A percentile compares a stretch with the other conserved stretches of the same genome.
Conservation (phyloP, 202 grass and related monocot species). For the Setaria italica region DNA sequence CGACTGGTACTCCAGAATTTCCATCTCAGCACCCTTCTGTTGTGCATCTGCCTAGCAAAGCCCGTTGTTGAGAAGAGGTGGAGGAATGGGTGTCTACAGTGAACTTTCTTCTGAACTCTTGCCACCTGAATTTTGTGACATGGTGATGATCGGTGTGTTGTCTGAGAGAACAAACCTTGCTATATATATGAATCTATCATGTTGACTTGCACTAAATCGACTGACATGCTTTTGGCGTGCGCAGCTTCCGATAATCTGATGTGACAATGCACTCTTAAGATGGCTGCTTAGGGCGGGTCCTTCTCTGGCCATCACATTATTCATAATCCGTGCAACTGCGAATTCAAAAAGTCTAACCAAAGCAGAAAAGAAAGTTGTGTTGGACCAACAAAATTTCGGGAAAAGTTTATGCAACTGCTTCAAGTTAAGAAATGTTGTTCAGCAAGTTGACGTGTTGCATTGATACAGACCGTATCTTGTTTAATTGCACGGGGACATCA, state of each 20-base stretch:
- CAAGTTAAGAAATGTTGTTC: constrained; percentile 8
- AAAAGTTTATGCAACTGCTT: constrained; percentile 20
- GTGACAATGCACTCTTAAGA: no score
- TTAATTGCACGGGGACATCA: constrained; percentile 47
- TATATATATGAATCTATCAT: neutral
- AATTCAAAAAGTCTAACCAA: constrained; percentile 17
- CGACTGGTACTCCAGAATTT: constrained; percentile 26
- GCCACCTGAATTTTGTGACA: constrained; percentile 8
- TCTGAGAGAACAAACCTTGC: constrained; percentile 5
- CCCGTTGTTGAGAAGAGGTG: constrained; percentile 27
- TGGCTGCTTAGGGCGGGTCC: no score
- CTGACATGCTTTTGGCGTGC: no score
- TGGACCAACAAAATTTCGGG: neutral
- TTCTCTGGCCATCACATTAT: neutral
- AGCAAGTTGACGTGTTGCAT: constrained; percentile 35
- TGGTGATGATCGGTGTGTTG: constrained; percentile 18
- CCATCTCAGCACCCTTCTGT: constrained; percentile 46
- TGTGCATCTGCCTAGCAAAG: constrained; percentile 36
- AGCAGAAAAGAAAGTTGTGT: neutral
- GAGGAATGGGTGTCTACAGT: neutral
- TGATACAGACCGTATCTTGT: constrained; percentile 48
- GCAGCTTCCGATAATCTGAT: no score
- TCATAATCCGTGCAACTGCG: neutral
- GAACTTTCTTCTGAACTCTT: constrained; percentile 34
- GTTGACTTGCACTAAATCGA: neutral